These are phyloP conservation scores for Stachybotrys chartarum DNA, from an alignment of 2,329 filamentous ascomycete species.

Conservation along the genomic window DNA sequence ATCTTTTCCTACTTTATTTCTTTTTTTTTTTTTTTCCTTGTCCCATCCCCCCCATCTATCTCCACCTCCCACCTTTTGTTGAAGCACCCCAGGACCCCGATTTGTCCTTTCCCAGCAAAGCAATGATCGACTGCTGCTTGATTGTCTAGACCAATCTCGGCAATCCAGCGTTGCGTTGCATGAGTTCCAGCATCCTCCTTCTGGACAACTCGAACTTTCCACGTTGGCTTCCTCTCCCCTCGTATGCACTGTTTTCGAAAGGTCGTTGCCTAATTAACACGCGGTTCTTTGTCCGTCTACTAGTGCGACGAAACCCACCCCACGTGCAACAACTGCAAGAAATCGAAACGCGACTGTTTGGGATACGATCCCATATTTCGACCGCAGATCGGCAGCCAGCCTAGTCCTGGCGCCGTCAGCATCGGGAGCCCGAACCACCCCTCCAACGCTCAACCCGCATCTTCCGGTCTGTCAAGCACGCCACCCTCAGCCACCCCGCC, in stretches of 20 bases:
- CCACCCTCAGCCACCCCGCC: conserved; percentile 27
- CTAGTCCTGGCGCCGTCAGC: conserved; percentile 38
- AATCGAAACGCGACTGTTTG: conserved; percentile 79
- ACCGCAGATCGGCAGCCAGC: conserved; percentile 64
- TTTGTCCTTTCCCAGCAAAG: neutral
- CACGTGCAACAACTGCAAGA: conserved; percentile 82
- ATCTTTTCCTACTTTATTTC: neutral
- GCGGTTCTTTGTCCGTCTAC: conserved; percentile 13
- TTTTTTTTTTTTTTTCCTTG: neutral
- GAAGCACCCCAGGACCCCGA: neutral
- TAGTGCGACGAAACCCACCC: conserved; percentile 97
- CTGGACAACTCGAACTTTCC: conserved; percentile 6
- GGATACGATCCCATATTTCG: conserved; percentile 88
- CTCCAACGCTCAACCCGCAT: conserved; percentile 18
- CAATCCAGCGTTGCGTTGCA: neutral
- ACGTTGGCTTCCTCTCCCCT: conserved; percentile 11
- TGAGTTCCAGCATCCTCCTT: conserved; percentile 5
- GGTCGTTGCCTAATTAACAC: neutral
- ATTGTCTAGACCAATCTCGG: neutral
- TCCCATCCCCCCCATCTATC: neutral
- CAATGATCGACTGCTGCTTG: neutral
- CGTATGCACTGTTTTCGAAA: no score
- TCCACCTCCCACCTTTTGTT: neutral
- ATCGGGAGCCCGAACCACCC: neutral
- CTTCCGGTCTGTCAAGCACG: conserved; percentile 22